Conservation (phyloP, 192 early-diverging fungal species). For the Chytriomyces confervae region DNA sequence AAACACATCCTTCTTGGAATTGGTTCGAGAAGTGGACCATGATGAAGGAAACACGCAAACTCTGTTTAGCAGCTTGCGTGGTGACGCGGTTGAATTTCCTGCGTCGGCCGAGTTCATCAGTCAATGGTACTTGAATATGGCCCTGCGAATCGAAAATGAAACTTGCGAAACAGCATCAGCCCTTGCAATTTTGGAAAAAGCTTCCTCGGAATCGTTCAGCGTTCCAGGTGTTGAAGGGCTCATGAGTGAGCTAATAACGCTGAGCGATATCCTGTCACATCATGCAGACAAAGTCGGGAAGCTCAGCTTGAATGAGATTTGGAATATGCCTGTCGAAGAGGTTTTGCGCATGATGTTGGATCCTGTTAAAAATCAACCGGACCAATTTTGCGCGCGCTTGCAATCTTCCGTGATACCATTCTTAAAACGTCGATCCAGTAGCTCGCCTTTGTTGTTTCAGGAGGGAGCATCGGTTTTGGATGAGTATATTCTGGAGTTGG, state of each 20-base stretch:
- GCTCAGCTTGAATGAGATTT: slow-evolving; percentile 3
- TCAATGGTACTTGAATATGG: slow-evolving; percentile 20
- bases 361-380: slow-evolving; percentile 31
- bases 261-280: slow-evolving; percentile 18
- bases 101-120: background rate
- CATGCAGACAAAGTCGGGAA: background rate
- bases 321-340: slow-evolving; percentile 10
- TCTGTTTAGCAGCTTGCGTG: background rate
- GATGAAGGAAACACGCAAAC: slow-evolving; percentile 21
- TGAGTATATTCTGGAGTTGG: background rate
- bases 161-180: slow-evolving; percentile 4
- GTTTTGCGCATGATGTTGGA: slow-evolving; percentile 33
- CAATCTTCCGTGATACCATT: slow-evolving; percentile 45
- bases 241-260: slow-evolving; percentile 11
- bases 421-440: slow-evolving; percentile 27
- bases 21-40: slow-evolving; percentile 45
- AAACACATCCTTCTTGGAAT: slow-evolving; percentile 44
- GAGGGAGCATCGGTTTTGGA: slow-evolving; percentile 6
- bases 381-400: slow-evolving; percentile 11
- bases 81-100: background rate
- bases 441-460: background rate
- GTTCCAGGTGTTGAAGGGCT: slow-evolving; percentile 14
- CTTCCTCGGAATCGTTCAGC: background rate
- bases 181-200: background rate
- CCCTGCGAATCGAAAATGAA: slow-evolving; percentile 6